Conservation (phyloP, 140 eudicot species). For the Anethum foeniculum region DNA sequence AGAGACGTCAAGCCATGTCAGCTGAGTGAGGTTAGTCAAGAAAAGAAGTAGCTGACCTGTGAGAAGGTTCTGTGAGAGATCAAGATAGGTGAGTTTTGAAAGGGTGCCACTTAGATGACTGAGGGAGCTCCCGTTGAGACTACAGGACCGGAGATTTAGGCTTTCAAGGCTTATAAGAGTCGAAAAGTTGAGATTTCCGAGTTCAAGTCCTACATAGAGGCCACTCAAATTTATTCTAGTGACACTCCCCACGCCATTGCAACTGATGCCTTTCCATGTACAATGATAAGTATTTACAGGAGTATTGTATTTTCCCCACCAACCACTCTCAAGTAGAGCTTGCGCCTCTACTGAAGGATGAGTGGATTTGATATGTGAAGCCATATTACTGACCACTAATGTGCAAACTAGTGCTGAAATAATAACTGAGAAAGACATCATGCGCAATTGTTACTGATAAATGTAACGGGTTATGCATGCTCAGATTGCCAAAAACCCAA, state of each 20-base stretch:
- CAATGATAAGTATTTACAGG: slow-evolving; percentile 5
- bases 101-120: background rate
- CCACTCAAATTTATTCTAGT: background rate
- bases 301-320: background rate
- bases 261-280: background rate
- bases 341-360: slow-evolving; percentile 2
- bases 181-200: slow-evolving; percentile 1
- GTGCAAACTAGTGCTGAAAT: background rate
- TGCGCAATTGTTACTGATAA: background rate
- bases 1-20: slow-evolving; percentile 3
- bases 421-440: background rate
- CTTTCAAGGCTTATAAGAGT: background rate
- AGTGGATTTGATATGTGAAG: background rate
- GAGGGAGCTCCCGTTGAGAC: slow-evolving; percentile 6
- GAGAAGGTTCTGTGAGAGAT: slow-evolving; percentile 2
- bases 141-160: background rate
- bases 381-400: background rate
- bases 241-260: background rate
- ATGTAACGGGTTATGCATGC: background rate
- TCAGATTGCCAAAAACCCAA: background rate
- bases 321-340: background rate
- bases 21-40: slow-evolving; percentile 5
- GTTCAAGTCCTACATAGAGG: background rate
- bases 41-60: slow-evolving; percentile 2
- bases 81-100: background rate